Base-by-base conservation (phyloP, 2,329 filamentous ascomycete species). In the Cryphonectria carpinicola region DNA sequence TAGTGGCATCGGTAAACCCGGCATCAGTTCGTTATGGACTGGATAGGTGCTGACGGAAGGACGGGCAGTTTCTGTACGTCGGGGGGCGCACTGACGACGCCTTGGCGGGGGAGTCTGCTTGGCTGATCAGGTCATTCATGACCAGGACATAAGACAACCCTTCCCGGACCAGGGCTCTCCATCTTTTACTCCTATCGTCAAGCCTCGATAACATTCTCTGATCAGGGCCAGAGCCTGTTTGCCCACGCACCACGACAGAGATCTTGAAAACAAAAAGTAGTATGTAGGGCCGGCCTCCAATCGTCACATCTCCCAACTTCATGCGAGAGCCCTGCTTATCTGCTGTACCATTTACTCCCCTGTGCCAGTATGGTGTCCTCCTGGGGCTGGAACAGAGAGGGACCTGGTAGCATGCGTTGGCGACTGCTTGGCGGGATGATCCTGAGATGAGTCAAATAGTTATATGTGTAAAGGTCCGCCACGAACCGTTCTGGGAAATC, bases 361-460 rank as follows among this genome's bases (percentile, higher is more conserved):
- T 6, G 46, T 22, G 46, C 19, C 46, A 49, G 46, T 11, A 10
- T 11, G 37, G 37, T 39, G 37, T 46, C 43, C 43, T 46, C 14
- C 43, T 46, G 19, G 43, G 1, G 14, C 19, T 19, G 13, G 43
- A 25, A 8, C 43, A 7, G 28, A 13, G 52, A 13, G 4, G 28
- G 39, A 17, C 43, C 22, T 62, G 60, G 32, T 37, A 37, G 61
- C 10, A 25, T 46, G 61, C 39, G 35, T 13, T 52, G 41, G 62
- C 41, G 19, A 7, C 19, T 28, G 28, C 64, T 62, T 62, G 58
- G 35, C 58, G 32, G 32, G 8, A 39, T 28, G 58, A 62, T n/a
- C 37, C 32, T 35, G 64, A 32, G 46, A 65, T 65, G 64, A 39
- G 28, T 54, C 64, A 65, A 54, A n/a, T 7, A 19, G 28, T 28